phyloP scores from a whole-genome alignment of 2,329 filamentous ascomycete species.

The Aureobasidium melanogenum region DNA sequence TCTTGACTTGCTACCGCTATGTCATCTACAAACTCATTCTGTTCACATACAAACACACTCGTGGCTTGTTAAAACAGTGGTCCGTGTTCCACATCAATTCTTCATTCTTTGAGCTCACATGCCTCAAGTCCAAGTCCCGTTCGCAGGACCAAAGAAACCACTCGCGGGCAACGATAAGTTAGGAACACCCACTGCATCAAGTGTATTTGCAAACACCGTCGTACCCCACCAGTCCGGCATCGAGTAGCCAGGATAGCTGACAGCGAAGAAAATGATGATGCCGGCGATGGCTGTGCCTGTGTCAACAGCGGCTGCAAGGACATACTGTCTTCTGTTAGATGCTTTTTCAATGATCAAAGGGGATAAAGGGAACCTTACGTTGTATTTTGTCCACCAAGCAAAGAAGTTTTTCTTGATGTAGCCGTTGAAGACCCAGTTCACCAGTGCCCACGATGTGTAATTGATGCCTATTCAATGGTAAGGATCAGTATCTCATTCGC shows the following conservation, averaged over 20 bases:
- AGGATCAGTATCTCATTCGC: not conserved
- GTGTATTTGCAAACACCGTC: slow-evolving; percentile 26
- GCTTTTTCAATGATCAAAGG: slow-evolving; percentile 31
- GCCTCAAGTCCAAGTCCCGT: slow-evolving; percentile 18
- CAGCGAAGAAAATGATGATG: slow-evolving; percentile 37
- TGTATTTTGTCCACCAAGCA: slow-evolving; percentile 84
- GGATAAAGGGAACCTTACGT: slow-evolving; percentile 51
- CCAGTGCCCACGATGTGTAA: slow-evolving; percentile 81
- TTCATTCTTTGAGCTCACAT: not conserved
- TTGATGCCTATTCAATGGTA: slow-evolving; percentile 54
- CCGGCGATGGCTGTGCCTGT: slow-evolving; percentile 35
- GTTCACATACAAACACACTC: not conserved
- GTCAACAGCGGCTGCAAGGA: slow-evolving; percentile 36
- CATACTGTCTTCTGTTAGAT: slow-evolving; percentile 23
- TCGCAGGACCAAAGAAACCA: slow-evolving; percentile 53
- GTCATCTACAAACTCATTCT: no score
- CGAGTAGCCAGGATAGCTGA: slow-evolving; percentile 32
- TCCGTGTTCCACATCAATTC: no score
- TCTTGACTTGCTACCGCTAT: no score
- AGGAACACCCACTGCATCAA: slow-evolving; percentile 30
- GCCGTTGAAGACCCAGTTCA: slow-evolving; percentile 78
- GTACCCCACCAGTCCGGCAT: slow-evolving; percentile 26
- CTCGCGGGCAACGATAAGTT: slow-evolving; percentile 46
- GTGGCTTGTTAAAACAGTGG: not conserved
- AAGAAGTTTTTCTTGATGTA: slow-evolving; percentile 57